phyloP scores from a whole-genome alignment of 2,329 filamentous ascomycete species.

The Dothistroma pini region DNA sequence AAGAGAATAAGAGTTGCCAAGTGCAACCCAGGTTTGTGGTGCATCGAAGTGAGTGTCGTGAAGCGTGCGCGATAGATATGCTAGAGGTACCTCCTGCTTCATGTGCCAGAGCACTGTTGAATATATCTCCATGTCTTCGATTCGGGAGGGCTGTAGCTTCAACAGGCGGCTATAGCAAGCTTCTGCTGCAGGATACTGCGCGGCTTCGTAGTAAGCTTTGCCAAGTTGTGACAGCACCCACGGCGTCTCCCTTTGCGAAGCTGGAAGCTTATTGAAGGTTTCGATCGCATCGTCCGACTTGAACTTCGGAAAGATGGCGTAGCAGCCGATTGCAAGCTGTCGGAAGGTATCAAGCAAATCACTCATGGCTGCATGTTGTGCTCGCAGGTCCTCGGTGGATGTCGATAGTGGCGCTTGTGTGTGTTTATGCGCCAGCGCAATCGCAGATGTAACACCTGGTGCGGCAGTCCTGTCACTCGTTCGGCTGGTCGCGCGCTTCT shows the following conservation, averaged over 20 bases:
- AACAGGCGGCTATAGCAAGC: conserved; percentile 79
- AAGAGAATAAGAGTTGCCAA: conserved; percentile 93
- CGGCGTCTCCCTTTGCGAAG: conserved; percentile 78
- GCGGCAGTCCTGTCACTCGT: conserved; percentile 52
- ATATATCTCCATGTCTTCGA: conserved; percentile 97
- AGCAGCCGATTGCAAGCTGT: conserved; percentile 77
- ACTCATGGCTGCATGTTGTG: conserved; percentile 66
- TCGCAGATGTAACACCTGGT: conserved; percentile 25
- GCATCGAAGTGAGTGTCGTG: conserved; percentile 83
- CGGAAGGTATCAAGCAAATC: conserved; percentile 76
- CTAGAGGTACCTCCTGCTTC: conserved; percentile 85
- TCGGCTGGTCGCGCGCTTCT: conserved; percentile 57
- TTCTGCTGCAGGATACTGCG: conserved; percentile 80
- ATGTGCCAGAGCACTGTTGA: conserved; percentile 99
- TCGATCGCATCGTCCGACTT: conserved; percentile 73
- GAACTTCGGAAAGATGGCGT: conserved; percentile 67
- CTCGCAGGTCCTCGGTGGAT: conserved; percentile 10
- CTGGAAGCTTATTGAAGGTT: conserved; percentile 66
- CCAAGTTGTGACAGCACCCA: conserved; percentile 92
- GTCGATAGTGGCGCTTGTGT: conserved; percentile 13
- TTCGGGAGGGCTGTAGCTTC: conserved; percentile 71
- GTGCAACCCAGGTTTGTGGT: conserved; percentile 90
- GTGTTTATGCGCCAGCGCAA: conserved; percentile 24
- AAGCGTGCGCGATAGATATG: conserved; percentile 86
- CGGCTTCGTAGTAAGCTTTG: conserved; percentile 86